A percentile compares a stretch with the other conserved stretches of the same genome.
Evolutionary conservation across 129 eudicot species (phyloP).

Genomic region (Flaveria ramosissima): DNA sequence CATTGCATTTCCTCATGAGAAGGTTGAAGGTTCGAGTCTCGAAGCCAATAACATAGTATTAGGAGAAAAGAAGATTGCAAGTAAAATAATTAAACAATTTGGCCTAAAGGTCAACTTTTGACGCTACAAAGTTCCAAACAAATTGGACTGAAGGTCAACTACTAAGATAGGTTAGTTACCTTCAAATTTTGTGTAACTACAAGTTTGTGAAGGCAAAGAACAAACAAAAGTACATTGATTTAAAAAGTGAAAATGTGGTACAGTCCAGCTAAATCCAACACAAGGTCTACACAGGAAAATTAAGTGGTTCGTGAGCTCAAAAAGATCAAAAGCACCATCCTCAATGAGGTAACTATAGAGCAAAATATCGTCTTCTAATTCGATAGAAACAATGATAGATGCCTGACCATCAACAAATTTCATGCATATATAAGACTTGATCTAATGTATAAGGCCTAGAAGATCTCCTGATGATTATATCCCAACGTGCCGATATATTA

Average conservation of each 20-base stretch:
- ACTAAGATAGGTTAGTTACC: background rate
- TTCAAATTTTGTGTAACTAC: background rate
- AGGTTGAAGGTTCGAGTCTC: no score
- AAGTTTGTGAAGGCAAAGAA: background rate
- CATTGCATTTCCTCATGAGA: no score
- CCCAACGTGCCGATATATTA: background rate
- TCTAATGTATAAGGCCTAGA: conserved; percentile 4
- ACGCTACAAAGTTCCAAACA: no score
- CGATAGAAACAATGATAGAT: background rate
- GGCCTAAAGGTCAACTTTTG: no score
- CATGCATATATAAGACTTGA: conserved; percentile 19
- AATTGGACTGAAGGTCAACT: no score
- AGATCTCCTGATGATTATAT: background rate
- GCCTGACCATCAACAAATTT: conserved; percentile 20
- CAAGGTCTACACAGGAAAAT: background rate
- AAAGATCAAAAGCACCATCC: background rate
- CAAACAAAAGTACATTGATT: background rate
- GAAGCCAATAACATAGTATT: no score
- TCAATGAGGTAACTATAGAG: background rate
- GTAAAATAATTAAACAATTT: no score
- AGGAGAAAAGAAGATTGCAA: no score
- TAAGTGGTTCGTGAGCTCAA: background rate
- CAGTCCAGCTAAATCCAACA: background rate
- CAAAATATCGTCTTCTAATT: background rate
- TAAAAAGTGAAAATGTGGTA: background rate